Evolutionary conservation across 1,139 yeast genomes (phyloP), one percentile per base, ranked within the genome.

Genomic region (Geotrichum klebahnii): DNA sequence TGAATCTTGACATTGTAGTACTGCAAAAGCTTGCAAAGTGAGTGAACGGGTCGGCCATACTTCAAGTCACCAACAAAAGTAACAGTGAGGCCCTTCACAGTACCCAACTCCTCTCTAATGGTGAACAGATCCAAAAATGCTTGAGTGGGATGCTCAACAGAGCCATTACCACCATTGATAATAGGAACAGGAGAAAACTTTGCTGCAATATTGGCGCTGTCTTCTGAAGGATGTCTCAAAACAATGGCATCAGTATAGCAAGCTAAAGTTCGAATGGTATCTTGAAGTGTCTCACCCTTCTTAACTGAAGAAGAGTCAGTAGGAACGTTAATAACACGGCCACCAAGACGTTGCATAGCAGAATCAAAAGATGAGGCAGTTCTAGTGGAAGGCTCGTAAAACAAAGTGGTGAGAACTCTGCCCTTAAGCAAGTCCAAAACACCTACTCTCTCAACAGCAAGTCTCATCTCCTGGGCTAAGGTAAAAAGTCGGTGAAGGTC

Each of bases 331-430:
- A 94, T 86, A 59, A 90, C 96, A 70, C 96, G 82, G 67, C 99
- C 99, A 69, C 99, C 99, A 63, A 94, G 78, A 75, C 99, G 85
- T 77, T 94, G 97, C 98, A 94, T 94, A 55, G 99, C 99, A 61
- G 97, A 96, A 69, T 94, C 96, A 68, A 94, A 94, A 1, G 97
- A 90, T 22, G 97, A 82, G 16, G 95, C 80, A 29, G 99, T 94
- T 72, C 99, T 81, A 43, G 99, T 94, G 9, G 97, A 88, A 61
- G 99, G 98, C 74, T 94, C 99, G 69, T 89, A 94, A 75, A 94
- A 94, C 77, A 94, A 83, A 22, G 97, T 92, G 47, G 97, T 88
- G 66, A 94, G 76, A 49, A 94, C 82, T 66, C 96, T 82, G 56
- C 97, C 96, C 71, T 82, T 79, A 72, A 92, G 79, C 56, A 94